Base-by-base conservation (phyloP, 306 rosid genomes). In the Gillenia trifoliata region DNA sequence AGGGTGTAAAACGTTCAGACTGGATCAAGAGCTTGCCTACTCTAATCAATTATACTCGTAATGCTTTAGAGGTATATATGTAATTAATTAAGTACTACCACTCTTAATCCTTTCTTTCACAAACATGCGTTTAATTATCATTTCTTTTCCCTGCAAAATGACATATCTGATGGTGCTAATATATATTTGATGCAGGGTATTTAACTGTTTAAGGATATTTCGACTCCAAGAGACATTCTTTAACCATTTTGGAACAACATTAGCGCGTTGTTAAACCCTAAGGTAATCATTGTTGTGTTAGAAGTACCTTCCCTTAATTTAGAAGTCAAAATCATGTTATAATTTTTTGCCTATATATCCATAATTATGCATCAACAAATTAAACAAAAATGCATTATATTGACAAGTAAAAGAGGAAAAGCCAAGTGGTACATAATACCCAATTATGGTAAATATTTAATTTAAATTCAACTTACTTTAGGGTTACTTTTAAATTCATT, bases 1-100 rank as follows among this genome's bases (percentile, higher is more conserved):
- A 69, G 88, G 11, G 79, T 19, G 66, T 96, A 94, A 11, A 40
- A 90, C 12, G 90, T 92, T 71, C 89, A 90, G 66, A 45, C 75
- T 19, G 98, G 94, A 47, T 76, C 87, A 61, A 83, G 96, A 86
- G 87, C 94, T 60, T 92, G 74, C 98, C 94, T 66, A 92, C 98
- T 73, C 74, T 92, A 56, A 10, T 74, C 43, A 81, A 83, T 77
- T 70, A 67, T 68, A 6, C 83, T 56, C 86, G 92, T 4, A 81
- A 90, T 26, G 78, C 8, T 16, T 0, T 87, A 20, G 98, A 93
- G 96, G 98, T 93, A 2, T 16, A 6, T 38, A n/a, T n/a, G n/a
- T n/a, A n/a, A n/a, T n/a, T n/a, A 12, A 33, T 68, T 52, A 7
- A 49, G 2, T 2, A 38, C 9, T 38, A 38, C 1, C 41, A n/a